phyloP scores from a whole-genome alignment of 2,329 filamentous ascomycete species.

The Sporothrix variecibatus region DNA sequence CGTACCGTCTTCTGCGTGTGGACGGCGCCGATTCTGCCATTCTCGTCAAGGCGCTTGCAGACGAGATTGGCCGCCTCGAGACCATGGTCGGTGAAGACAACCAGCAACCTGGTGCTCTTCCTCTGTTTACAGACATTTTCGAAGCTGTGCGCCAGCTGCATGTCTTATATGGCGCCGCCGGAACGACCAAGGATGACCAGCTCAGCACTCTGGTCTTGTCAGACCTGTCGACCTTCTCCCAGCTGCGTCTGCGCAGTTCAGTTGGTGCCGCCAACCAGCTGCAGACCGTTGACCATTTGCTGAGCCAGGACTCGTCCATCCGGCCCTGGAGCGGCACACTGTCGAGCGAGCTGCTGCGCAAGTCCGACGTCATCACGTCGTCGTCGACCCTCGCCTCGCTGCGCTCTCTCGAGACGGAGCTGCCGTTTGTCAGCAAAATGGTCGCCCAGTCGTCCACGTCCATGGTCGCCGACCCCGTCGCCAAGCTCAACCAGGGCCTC shows the following conservation, averaged over 20 bases:
- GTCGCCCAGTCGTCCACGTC: slow-evolving; percentile 53
- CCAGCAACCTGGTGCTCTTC: slow-evolving; percentile 51
- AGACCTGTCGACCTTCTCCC: slow-evolving; percentile 45
- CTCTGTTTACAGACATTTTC: slow-evolving; percentile 58
- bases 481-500: slow-evolving; percentile 52
- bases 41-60: slow-evolving; percentile 52
- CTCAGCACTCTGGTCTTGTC: slow-evolving; percentile 47
- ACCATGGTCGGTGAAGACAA: slow-evolving; percentile 46
- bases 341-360: slow-evolving; percentile 56
- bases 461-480: slow-evolving; percentile 53
- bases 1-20: slow-evolving; percentile 55
- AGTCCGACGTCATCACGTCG: slow-evolving; percentile 52
- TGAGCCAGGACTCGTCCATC: slow-evolving; percentile 38
- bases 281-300: slow-evolving; percentile 52
- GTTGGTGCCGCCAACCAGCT: slow-evolving; percentile 44
- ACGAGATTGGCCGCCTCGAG: slow-evolving; percentile 57
- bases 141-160: slow-evolving; percentile 58
- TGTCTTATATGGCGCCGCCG: slow-evolving; percentile 43
- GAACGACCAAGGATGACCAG: slow-evolving; percentile 20
- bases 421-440: slow-evolving; percentile 61
- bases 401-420: slow-evolving; percentile 64
- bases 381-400: slow-evolving; percentile 62
- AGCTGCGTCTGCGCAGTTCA: slow-evolving; percentile 47
- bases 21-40: slow-evolving; percentile 40
- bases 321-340: slow-evolving; percentile 52